These are phyloP conservation scores for Spathaspora gorwiae DNA, from an alignment of 805 yeast genomes.

Conservation along the genomic window DNA sequence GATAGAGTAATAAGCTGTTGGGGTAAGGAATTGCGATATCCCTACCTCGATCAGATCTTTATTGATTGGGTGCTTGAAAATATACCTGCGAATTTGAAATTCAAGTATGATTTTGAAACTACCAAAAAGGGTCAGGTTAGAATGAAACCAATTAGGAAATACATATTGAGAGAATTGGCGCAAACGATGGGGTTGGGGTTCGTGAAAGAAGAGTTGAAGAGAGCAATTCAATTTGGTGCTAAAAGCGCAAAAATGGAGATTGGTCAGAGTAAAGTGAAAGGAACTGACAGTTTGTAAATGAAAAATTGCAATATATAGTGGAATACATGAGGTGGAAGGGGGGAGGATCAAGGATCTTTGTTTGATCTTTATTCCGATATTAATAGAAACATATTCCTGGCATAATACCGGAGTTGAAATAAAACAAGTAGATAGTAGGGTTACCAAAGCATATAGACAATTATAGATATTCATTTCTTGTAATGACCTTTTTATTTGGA, in stretches of 20 bases:
- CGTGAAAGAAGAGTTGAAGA: slow-evolving; percentile 71
- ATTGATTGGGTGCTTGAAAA: slow-evolving; percentile 43
- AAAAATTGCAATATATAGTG: too few relatives aligned
- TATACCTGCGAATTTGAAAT: slow-evolving; percentile 47
- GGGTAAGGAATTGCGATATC: slow-evolving; percentile 89
- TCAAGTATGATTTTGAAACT: slow-evolving; percentile 25
- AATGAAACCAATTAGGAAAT: slow-evolving; percentile 39
- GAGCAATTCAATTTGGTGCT: slow-evolving; percentile 97
- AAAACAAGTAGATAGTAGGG: too few relatives aligned
- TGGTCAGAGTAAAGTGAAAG: slow-evolving; percentile 71
- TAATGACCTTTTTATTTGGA: too few relatives aligned
- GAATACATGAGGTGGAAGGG: too few relatives aligned
- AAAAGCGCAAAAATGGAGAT: slow-evolving; percentile 89
- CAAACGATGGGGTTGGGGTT: slow-evolving; percentile 40
- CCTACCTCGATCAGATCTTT: slow-evolving; percentile 67
- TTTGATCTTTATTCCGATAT: too few relatives aligned
- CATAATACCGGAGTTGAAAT: too few relatives aligned
- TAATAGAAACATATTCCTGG: too few relatives aligned
- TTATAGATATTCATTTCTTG: too few relatives aligned
- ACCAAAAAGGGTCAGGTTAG: slow-evolving; percentile 22
- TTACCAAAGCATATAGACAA: too few relatives aligned
- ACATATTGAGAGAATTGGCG: slow-evolving; percentile 62
- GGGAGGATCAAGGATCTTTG: too few relatives aligned
- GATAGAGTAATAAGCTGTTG: slow-evolving; percentile 81
- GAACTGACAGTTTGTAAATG: slow-evolving; percentile 49